Conservation (phyloP, 495 filamentous ascomycete genomes). For the Durotheca rogersii region DNA sequence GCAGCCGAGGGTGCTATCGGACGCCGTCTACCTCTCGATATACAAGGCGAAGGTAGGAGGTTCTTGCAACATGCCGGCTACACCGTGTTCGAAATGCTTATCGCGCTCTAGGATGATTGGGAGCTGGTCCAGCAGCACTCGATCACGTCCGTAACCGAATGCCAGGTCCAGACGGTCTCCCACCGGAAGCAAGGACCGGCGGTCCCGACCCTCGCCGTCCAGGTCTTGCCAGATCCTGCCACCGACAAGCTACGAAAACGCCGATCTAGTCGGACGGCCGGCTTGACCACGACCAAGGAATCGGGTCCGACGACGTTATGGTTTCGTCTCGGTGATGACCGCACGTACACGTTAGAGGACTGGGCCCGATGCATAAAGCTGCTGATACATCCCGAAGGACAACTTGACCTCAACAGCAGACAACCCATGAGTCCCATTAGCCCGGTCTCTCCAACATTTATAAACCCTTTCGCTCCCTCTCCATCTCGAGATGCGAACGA, state of each 20-base stretch:
- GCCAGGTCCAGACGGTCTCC: conserved; percentile 52
- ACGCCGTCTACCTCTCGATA: conserved; percentile 52
- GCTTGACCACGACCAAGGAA: conserved; percentile 47
- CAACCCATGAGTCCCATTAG: conserved; percentile 45
- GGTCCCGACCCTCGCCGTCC: conserved; percentile 52
- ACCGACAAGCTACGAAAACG: conserved; percentile 56
- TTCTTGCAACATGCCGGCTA: neutral
- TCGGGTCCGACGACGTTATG: conserved; percentile 42
- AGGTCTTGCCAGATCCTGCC: conserved; percentile 51
- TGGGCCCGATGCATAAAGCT: conserved; percentile 50
- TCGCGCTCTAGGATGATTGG: conserved; percentile 45
- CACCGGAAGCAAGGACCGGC: conserved; percentile 55
- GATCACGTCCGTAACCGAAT: conserved; percentile 50
- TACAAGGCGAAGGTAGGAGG: conserved; percentile 55
- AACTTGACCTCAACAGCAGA: conserved; percentile 36
- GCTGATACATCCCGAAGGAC: conserved; percentile 40
- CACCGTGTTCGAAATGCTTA: conserved; percentile 14
- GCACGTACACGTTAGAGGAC: conserved; percentile 41
- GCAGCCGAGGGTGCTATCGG: conserved; percentile 27
- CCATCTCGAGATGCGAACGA: conserved; percentile 37
- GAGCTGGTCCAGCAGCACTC: conserved; percentile 54
- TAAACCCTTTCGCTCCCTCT: conserved; percentile 45
- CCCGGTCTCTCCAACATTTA: conserved; percentile 46
- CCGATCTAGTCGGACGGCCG: conserved; percentile 56
- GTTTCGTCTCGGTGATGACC: conserved; percentile 46